phyloP scores from a whole-genome alignment of 305 asterid genomes.

The Withania somnifera region DNA sequence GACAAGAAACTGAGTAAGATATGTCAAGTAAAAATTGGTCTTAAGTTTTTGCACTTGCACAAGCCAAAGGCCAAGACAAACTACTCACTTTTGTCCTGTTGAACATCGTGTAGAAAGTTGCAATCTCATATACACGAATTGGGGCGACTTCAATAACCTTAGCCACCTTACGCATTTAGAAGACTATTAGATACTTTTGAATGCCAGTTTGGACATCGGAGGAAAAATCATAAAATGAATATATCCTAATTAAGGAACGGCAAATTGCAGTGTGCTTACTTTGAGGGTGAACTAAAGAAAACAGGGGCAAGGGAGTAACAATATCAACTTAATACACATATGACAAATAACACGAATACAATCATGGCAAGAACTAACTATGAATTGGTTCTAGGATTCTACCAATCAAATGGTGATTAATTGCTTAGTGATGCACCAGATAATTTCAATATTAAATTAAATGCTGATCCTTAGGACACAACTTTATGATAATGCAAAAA shows the following conservation, averaged over 20 bases:
- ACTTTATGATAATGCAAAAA: constrained; percentile 1
- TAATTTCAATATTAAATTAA: neutral
- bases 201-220: neutral
- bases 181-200: neutral
- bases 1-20: constrained; percentile 5
- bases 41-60: neutral
- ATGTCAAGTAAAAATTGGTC: neutral
- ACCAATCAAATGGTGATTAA: neutral
- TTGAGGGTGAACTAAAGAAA: neutral
- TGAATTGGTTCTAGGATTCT: neutral
- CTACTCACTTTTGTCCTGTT: constrained; percentile 71
- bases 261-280: neutral
- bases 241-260: neutral
- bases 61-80: neutral
- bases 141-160: constrained; percentile 89
- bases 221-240: neutral
- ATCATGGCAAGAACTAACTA: neutral
- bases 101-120: constrained; percentile 96
- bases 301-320: neutral
- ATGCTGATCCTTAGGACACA: neutral
- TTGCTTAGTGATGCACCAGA: neutral
- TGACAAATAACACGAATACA: neutral
- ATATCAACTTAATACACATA: neutral
- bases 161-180: constrained; percentile 54
- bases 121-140: constrained; percentile 96